Evolutionary conservation across 2,329 filamentous ascomycete species (phyloP).

Genomic region (Colletotrichum sp.): DNA sequence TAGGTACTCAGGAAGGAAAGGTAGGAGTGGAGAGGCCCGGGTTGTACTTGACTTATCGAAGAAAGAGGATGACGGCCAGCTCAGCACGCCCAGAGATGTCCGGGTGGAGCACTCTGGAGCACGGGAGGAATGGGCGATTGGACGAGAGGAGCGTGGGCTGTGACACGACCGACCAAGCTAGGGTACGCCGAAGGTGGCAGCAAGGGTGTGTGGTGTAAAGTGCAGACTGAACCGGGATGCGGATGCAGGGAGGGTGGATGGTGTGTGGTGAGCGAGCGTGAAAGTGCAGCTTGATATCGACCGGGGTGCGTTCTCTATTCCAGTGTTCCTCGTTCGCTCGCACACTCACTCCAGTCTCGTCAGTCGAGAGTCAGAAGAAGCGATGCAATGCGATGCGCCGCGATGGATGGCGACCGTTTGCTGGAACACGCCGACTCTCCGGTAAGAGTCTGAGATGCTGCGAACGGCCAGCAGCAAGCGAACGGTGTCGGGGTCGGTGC

Average conservation of each 20-base stretch:
- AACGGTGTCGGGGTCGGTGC: slow-evolving; percentile 13
- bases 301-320: background rate
- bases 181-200: slow-evolving; percentile 21
- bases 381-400: background rate
- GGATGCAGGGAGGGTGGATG: slow-evolving; percentile 19
- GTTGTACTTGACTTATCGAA: slow-evolving; percentile 7
- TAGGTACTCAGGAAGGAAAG: background rate
- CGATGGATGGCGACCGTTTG: slow-evolving; percentile 12
- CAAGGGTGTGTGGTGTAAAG: slow-evolving; percentile 17
- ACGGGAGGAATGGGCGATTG: slow-evolving; percentile 33
- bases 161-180: slow-evolving; percentile 28
- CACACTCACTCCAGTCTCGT: background rate
- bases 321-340: background rate
- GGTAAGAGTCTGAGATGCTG: background rate
- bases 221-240: background rate
- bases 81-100: slow-evolving; percentile 23
- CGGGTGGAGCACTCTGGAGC: slow-evolving; percentile 20
- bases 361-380: background rate
- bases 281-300: slow-evolving; percentile 12
- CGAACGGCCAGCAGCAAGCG: background rate
- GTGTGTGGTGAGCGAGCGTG: background rate
- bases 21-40: slow-evolving; percentile 12
- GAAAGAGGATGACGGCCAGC: slow-evolving; percentile 20
- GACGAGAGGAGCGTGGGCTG: slow-evolving; percentile 33
- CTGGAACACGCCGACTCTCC: slow-evolving; percentile 16